Conservation (phyloP, 73 alveolate species). For the Stentor roeselii region DNA sequence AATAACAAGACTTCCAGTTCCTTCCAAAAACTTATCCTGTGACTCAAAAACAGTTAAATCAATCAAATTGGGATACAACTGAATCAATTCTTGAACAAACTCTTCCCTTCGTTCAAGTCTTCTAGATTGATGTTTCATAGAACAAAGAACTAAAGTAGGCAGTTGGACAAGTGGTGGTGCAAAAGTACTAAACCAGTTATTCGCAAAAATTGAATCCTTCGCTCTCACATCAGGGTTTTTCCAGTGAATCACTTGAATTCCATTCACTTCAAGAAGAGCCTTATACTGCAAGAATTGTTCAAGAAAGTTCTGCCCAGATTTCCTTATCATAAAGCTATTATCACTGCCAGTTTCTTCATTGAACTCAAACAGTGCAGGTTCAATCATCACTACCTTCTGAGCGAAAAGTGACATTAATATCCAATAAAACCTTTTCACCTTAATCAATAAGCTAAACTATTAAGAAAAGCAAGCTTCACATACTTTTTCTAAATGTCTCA, state of each 20-base stretch:
- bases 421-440: too few species aligned
- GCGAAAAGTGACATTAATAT: too few species aligned
- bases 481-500: too few species aligned
- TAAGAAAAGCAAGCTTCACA: too few species aligned
- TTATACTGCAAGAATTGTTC: slow-evolving; percentile 42
- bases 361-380: slow-evolving; percentile 66
- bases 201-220: slow-evolving; percentile 75
- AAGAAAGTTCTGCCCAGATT: neutral
- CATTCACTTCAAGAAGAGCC: slow-evolving; percentile 40
- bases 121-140: slow-evolving; percentile 63
- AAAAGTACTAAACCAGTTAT: slow-evolving; percentile 73
- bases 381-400: slow-evolving; percentile 66
- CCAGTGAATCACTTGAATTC: slow-evolving; percentile 45
- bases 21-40: slow-evolving; percentile 53
- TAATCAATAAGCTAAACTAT: too few species aligned
- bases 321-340: slow-evolving; percentile 56
- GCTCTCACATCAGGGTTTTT: slow-evolving; percentile 48
- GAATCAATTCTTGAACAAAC: neutral
- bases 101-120: slow-evolving; percentile 55
- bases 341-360: slow-evolving; percentile 70
- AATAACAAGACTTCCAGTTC: slow-evolving; percentile 69
- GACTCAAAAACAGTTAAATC: neutral
- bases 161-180: slow-evolving; percentile 24
- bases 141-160: slow-evolving; percentile 48
- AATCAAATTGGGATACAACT: neutral